Conservation (phyloP, 2,329 filamentous ascomycete genomes). For the Pseudocercospora macadamiae region DNA sequence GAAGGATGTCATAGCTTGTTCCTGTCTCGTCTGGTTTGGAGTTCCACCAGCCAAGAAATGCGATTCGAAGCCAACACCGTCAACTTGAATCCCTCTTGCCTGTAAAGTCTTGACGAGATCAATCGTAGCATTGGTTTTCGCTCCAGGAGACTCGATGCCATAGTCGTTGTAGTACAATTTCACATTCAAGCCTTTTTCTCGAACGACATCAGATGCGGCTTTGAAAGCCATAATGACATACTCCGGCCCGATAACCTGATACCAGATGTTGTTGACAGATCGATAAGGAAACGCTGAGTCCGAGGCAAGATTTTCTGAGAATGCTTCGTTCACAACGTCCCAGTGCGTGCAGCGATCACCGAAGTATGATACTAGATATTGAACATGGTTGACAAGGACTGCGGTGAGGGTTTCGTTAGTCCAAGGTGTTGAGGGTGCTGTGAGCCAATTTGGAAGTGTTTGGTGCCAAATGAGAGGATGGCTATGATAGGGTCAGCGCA, state of each 20-base stretch:
- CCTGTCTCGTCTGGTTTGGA: constrained; percentile 34
- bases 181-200: constrained; percentile 26
- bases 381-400: constrained; percentile 48
- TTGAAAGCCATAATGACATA: constrained; percentile 35
- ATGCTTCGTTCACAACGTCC: constrained; percentile 23
- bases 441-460: constrained; percentile 45
- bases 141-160: constrained; percentile 33
- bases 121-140: constrained; percentile 30
- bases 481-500: constrained; percentile 18
- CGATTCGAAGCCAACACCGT: constrained; percentile 54
- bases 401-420: constrained; percentile 45
- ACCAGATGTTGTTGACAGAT: constrained; percentile 21
- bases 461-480: constrained; percentile 44
- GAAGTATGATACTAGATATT: constrained; percentile 43
- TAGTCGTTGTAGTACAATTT: constrained; percentile 38
- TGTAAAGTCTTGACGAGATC: constrained; percentile 31
- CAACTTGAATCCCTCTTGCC: constrained; percentile 36
- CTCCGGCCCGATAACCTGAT: constrained; percentile 34
- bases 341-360: constrained; percentile 41
- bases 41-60: constrained; percentile 53
- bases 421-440: constrained; percentile 19
- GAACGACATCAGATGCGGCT: constrained; percentile 18
- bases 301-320: background rate
- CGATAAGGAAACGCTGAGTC: background rate
- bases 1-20: constrained; percentile 54